Evolutionary conservation across 129 eudicot species (phyloP), one percentile per base, ranked within the genome.

Genomic region (Flaveria bidentis): DNA sequence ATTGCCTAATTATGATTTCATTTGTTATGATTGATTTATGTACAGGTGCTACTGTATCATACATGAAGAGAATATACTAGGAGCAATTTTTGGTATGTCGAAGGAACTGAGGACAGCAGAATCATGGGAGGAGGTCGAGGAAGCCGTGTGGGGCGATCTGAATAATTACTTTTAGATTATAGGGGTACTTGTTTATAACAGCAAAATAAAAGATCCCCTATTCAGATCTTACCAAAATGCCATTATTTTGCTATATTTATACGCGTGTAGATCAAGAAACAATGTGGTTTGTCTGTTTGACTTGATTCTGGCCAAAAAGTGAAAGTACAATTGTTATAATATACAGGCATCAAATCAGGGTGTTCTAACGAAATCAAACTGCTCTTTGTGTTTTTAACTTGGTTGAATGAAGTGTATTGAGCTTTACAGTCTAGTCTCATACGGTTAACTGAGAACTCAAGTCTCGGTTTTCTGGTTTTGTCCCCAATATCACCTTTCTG

Each of bases 91-190:
- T 53, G 79, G 98, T 65, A 75, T 84, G 77, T 82, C 88, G 85
- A 89, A 79, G 82, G 98, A 90, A 41, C 69, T 88, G 66, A 87
- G 84, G 85, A 72, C 22, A 4, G 89, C 93, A 9, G 78, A 83
- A 2, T 85, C 97, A 10, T 93, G 98, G 98, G 97, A 90, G 81
- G 97, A 90, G 62, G 97, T 93, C 49, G 98, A 93, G 86, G 96
- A 88, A 74, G 83, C 83, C 33, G 86, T 93, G 46, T 93, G 98
- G 98, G 98, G 97, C 12, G 79, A 85, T 75, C 78, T 93, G 51
- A 93, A 93, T 75, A 73, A 81, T 53, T 93, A 88, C 72, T 60
- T 73, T 39, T 80, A 73, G 41, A 36, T 36, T 36, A 36, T 36
- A 36, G 69, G 45, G 60, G 69, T 6, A 17, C 16, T 20, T 58